Percentiles rank a stretch among this genome's conserved stretches.
These are phyloP conservation scores for Fusarium pseudonygamai DNA, from an alignment of 2,329 filamentous ascomycete genomes.

Conservation along the genomic window DNA sequence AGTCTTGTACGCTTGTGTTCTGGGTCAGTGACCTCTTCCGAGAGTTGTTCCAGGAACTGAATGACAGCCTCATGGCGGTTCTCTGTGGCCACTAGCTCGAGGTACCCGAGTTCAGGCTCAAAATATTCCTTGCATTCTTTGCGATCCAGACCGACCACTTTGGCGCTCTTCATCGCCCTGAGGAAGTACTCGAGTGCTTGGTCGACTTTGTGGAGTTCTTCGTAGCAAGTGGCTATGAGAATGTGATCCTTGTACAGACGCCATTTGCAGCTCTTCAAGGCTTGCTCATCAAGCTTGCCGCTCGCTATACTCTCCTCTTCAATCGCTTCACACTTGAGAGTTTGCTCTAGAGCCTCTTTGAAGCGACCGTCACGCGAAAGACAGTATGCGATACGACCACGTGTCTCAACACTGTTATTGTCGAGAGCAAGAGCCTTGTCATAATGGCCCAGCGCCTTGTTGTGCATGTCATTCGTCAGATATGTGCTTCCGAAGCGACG, in stretches of 20 bases:
- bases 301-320: slow-evolving; percentile 46
- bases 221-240: slow-evolving; percentile 51
- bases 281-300: slow-evolving; percentile 36
- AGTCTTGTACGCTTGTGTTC: slow-evolving; percentile 44
- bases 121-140: slow-evolving; percentile 48
- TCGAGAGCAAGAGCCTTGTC: slow-evolving; percentile 50
- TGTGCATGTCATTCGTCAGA: slow-evolving; percentile 49
- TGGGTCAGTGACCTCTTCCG: slow-evolving; percentile 37
- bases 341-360: slow-evolving; percentile 48
- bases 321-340: slow-evolving; percentile 50
- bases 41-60: slow-evolving; percentile 48
- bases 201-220: slow-evolving; percentile 46
- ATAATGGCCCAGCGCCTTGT: slow-evolving; percentile 49
- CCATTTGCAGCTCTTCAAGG: slow-evolving; percentile 48
- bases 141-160: slow-evolving; percentile 38
- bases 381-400: slow-evolving; percentile 54
- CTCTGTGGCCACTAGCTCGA: slow-evolving; percentile 50
- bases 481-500: slow-evolving; percentile 54
- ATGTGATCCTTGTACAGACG: slow-evolving; percentile 54
- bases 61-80: slow-evolving; percentile 51
- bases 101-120: slow-evolving; percentile 50
- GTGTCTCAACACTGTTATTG: slow-evolving; percentile 51
- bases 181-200: slow-evolving; percentile 49
- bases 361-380: slow-evolving; percentile 50
- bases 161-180: slow-evolving; percentile 48